phyloP scores from a whole-genome alignment of 306 rosid species.

The Glycine soja region DNA sequence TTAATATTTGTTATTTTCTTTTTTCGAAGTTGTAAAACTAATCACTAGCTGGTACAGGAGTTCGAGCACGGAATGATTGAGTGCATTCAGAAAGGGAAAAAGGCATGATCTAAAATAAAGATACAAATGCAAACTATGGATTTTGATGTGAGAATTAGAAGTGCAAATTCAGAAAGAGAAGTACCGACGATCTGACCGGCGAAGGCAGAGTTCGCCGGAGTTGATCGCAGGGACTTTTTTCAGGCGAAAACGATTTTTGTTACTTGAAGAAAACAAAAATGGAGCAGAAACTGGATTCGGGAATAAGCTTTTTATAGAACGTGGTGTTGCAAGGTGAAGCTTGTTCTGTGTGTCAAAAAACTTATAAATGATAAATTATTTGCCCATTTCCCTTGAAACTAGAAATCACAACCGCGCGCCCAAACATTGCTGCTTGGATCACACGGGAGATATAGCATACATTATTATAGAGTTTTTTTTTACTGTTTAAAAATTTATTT shows the following conservation, averaged over 20 bases:
- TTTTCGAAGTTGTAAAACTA: neutral
- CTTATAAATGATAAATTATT: too few species aligned
- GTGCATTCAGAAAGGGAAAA: neutral
- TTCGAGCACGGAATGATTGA: slow-evolving; percentile 8
- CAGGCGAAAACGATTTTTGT: neutral
- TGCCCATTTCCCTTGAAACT: too few species aligned
- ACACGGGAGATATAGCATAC: too few species aligned
- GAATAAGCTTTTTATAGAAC: neutral
- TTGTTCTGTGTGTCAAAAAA: neutral
- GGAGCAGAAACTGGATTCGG: slow-evolving; percentile 14
- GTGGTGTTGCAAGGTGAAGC: slow-evolving; percentile 14
- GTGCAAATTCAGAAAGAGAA: neutral
- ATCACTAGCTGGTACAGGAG: neutral
- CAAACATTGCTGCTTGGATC: too few species aligned
- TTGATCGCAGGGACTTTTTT: neutral
- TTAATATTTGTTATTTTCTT: neutral
- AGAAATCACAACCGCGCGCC: too few species aligned
- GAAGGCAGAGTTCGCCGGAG: slow-evolving; percentile 35
- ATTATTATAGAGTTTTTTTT: too few species aligned
- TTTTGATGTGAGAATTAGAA: slow-evolving; percentile 24
- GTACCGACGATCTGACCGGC: slow-evolving; percentile 28
- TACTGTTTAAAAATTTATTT: too few species aligned
- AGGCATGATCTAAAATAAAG: neutral
- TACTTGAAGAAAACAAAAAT: neutral
- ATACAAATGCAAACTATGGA: neutral